phyloP scores from a whole-genome alignment of 371 early-diverging fungal genomes.

The Mortierella sp. region DNA sequence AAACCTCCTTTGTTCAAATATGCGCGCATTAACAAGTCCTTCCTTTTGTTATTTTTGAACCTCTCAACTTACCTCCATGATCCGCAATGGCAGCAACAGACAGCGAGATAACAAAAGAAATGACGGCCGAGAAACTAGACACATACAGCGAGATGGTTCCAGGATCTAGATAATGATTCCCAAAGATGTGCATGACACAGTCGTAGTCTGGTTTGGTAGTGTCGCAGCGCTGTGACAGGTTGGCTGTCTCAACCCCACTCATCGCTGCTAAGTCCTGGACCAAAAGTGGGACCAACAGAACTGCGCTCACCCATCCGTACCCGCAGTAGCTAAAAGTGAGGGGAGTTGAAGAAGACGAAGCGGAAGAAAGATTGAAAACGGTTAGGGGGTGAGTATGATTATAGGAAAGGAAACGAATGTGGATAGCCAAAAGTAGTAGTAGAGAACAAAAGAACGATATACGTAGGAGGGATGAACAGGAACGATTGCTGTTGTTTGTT shows the following conservation, averaged over 20 bases:
- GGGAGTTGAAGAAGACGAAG: background rate
- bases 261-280: conserved; percentile 61
- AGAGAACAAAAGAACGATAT: background rate
- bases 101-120: conserved; percentile 48
- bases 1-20: background rate
- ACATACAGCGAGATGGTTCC: conserved; percentile 66
- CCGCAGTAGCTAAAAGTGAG: conserved; percentile 33
- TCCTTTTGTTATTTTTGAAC: background rate
- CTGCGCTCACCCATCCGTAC: conserved; percentile 53
- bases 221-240: conserved; percentile 43
- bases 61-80: conserved; percentile 61
- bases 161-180: conserved; percentile 64
- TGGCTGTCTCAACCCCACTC: conserved; percentile 34
- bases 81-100: conserved; percentile 72
- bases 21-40: background rate
- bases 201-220: conserved; percentile 22
- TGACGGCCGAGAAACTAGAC: conserved; percentile 43
- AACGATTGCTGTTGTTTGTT: background rate
- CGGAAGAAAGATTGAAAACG: background rate
- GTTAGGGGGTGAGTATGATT: background rate
- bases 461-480: background rate
- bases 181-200: conserved; percentile 64
- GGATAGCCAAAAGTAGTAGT: background rate
- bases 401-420: background rate
- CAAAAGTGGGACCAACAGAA: conserved; percentile 58